Evolutionary conservation across 2,329 filamentous ascomycete species (phyloP).

Genomic region (Dryadomyces quercivorus): DNA sequence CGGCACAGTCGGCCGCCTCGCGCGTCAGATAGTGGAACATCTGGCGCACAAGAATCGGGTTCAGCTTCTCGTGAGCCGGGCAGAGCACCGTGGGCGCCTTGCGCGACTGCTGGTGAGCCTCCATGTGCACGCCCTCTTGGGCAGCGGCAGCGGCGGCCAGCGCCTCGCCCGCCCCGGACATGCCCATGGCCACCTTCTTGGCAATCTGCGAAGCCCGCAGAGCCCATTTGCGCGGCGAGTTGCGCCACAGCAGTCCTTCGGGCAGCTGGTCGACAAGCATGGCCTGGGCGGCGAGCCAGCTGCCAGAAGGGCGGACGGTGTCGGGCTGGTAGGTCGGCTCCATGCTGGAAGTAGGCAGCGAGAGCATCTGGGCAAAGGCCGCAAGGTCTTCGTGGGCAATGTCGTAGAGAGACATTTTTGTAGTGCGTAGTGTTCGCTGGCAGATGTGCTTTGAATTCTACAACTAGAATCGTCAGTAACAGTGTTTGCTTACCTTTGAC

Average conservation of each 20-base stretch:
- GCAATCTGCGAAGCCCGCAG: conserved; percentile 19
- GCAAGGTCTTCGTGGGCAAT: not conserved
- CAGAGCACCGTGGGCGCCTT: conserved; percentile 13
- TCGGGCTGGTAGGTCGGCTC: not conserved
- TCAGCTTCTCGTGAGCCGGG: conserved; percentile 10
- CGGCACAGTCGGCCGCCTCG: conserved; percentile 11
- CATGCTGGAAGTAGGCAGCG: conserved; percentile 3
- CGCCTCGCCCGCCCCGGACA: conserved; percentile 3
- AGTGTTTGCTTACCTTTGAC: not conserved
- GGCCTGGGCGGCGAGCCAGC: conserved; percentile 8
- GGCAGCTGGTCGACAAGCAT: conserved; percentile 6
- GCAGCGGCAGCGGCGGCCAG: conserved; percentile 8
- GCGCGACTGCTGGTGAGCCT: not conserved
- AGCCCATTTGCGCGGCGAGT: conserved; percentile 18
- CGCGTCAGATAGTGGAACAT: conserved; percentile 21
- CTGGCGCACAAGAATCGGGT: conserved; percentile 13
- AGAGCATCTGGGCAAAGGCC: conserved; percentile 5
- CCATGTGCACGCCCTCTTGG: conserved; percentile 3
- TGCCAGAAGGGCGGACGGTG: not conserved
- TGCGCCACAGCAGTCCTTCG: conserved; percentile 1
- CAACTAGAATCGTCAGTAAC: not conserved
- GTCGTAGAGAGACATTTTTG: not conserved
- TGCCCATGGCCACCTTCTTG: conserved; percentile 4
- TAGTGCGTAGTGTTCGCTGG: not conserved
- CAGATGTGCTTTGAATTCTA: not conserved